These are phyloP conservation scores for Fomitopsis pinicola DNA, from an alignment of 1,284 basidiomycete species.

Conservation along the genomic window DNA sequence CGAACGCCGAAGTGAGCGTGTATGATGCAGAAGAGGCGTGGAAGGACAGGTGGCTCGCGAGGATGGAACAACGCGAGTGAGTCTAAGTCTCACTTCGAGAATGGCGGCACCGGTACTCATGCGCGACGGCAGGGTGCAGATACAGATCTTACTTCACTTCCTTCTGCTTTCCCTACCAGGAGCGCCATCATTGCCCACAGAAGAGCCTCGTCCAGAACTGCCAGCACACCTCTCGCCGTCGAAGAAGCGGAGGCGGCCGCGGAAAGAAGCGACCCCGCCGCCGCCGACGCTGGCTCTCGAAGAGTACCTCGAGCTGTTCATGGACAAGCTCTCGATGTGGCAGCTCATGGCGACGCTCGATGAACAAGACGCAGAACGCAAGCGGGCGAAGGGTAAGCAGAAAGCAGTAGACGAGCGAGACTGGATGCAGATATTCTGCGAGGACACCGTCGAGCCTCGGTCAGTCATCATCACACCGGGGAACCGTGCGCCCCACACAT, in stretches of 20 bases:
- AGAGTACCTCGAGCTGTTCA: slow-evolving; percentile 61
- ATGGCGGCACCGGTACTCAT: slow-evolving; percentile 1
- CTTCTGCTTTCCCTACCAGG: slow-evolving; percentile 60
- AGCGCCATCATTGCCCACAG: not conserved
- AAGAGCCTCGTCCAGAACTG: slow-evolving; percentile 6
- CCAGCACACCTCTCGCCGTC: slow-evolving; percentile 17
- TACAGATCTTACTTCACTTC: slow-evolving; percentile 67
- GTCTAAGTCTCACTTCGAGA: slow-evolving; percentile 21
- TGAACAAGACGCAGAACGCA: slow-evolving; percentile 13
- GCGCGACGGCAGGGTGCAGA: slow-evolving; percentile 48
- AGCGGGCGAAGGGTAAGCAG: slow-evolving; percentile 16
- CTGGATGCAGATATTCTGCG: slow-evolving; percentile 70
- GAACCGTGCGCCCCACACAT: not conserved
- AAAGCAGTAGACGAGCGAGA: slow-evolving; percentile 42
- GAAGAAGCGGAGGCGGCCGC: slow-evolving; percentile 28
- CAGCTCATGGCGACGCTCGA: slow-evolving; percentile 51
- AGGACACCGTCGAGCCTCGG: slow-evolving; percentile 60
- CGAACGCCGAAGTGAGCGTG: slow-evolving; percentile 14
- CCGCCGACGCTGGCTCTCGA: slow-evolving; percentile 29
- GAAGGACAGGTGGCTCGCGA: slow-evolving; percentile 50
- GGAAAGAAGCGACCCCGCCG: slow-evolving; percentile 27
- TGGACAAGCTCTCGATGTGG: slow-evolving; percentile 76
- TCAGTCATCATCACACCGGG: slow-evolving; percentile 29
- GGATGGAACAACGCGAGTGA: slow-evolving; percentile 70
- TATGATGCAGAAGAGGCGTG: slow-evolving; percentile 41